These are phyloP conservation scores for Suillus bovinus DNA, from an alignment of 768 basidiomycete genomes.

Conservation along the genomic window DNA sequence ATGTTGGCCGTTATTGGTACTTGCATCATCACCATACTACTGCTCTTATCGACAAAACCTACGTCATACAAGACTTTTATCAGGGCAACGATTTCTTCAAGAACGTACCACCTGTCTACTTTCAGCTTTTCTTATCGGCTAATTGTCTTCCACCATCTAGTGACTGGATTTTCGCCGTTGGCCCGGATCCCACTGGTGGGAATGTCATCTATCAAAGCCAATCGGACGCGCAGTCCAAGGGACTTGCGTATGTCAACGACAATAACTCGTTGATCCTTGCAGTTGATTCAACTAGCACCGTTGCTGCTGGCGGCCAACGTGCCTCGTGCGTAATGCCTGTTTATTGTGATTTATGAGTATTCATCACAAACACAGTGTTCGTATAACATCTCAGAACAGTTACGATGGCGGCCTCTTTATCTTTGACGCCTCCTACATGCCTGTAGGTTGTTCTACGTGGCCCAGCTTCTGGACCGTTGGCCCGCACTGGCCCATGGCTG, in stretches of 20 bases:
- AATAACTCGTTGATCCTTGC: constrained; percentile 59
- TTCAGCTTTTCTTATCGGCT: neutral
- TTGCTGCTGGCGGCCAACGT: constrained; percentile 54
- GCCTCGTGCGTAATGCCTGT: constrained; percentile 40
- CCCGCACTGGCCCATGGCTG: constrained; percentile 49
- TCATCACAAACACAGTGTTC: no score
- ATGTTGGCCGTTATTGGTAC: constrained; percentile 27
- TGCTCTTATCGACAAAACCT: constrained; percentile 31
- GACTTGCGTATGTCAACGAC: constrained; percentile 61
- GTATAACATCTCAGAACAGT: constrained; percentile 1
- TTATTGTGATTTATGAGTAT: no score
- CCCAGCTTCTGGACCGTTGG: constrained; percentile 62
- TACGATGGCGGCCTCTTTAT: constrained; percentile 71
- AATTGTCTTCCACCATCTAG: constrained; percentile 35
- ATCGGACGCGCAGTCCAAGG: constrained; percentile 47
- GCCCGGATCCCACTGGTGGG: constrained; percentile 71
- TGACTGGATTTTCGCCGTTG: constrained; percentile 66
- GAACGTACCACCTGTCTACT: constrained; percentile 36
- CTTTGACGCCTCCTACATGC: constrained; percentile 69
- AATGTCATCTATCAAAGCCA: constrained; percentile 57
- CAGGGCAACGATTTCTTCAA: constrained; percentile 59
- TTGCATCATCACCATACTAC: constrained; percentile 30
- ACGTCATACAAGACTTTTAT: constrained; percentile 40
- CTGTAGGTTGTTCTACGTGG: constrained; percentile 64
- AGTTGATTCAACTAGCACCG: constrained; percentile 55